phyloP scores from a whole-genome alignment of 2,329 filamentous ascomycete species.

The Calonectria montana region DNA sequence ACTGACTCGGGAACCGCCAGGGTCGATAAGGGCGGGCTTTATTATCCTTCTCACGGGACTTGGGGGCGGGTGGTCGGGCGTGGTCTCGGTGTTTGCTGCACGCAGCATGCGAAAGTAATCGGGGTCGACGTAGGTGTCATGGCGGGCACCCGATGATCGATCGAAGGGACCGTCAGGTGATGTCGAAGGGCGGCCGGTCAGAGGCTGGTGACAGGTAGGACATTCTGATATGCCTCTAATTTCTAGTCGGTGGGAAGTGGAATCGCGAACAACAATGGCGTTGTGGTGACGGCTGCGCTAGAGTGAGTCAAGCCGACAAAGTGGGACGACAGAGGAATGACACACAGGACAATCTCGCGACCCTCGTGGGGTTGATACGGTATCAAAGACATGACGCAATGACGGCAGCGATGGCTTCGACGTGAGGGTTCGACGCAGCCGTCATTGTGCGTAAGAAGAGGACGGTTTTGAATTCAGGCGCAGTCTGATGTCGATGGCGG shows the following conservation, averaged over 20 bases:
- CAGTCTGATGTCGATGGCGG: background rate
- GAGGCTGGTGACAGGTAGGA: constrained; percentile 88
- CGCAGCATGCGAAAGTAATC: constrained; percentile 96
- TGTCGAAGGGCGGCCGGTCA: constrained; percentile 53
- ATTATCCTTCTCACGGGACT: constrained; percentile 67
- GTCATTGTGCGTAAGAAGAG: constrained; percentile 32
- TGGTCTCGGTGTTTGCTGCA: constrained; percentile 60
- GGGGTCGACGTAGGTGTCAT: constrained; percentile 83
- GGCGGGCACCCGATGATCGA: constrained; percentile 49
- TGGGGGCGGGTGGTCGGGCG: constrained; percentile 56
- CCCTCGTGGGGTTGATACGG: constrained; percentile 80
- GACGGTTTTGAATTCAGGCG: background rate
- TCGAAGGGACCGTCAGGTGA: constrained; percentile 65
- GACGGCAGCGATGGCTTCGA: constrained; percentile 29
- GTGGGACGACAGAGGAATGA: constrained; percentile 40
- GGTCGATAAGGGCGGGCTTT: constrained; percentile 53
- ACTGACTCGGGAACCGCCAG: constrained; percentile 22
- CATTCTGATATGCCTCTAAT: constrained; percentile 84
- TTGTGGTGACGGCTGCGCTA: constrained; percentile 84
- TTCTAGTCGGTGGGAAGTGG: constrained; percentile 84
- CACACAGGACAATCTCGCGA: constrained; percentile 84
- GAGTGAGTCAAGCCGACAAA: constrained; percentile 19
- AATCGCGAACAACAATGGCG: constrained; percentile 92
- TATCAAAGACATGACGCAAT: constrained; percentile 72
- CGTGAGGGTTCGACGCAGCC: constrained; percentile 33